phyloP scores from a whole-genome alignment of 257 asterid genomes.

The Salvia splendens region DNA sequence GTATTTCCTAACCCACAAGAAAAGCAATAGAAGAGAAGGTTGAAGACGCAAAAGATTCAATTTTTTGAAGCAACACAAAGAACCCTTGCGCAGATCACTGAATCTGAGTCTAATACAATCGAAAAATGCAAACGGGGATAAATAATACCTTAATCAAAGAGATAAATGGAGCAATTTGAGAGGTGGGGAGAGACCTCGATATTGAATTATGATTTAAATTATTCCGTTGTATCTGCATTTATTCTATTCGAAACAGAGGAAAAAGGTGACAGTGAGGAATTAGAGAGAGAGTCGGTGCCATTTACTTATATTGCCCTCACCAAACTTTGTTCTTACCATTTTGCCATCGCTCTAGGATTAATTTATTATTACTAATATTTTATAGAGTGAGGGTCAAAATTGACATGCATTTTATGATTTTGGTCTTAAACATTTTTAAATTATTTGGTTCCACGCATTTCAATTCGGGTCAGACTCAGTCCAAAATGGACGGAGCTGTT shows the following conservation, averaged over 20 bases:
- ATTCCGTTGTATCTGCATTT: slow-evolving; percentile 20
- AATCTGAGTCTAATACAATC: slow-evolving; percentile 18
- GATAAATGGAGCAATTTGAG: slow-evolving; percentile 39
- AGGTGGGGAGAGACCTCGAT: slow-evolving; percentile 31
- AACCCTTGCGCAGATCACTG: slow-evolving; percentile 30
- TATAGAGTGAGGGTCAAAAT: too few relatives aligned
- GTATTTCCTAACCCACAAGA: slow-evolving; percentile 36
- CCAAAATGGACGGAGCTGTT: too few relatives aligned
- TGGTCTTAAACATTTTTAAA: too few relatives aligned
- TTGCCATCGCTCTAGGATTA: slow-evolving; percentile 3
- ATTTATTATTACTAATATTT: neutral
- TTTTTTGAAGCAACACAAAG: slow-evolving; percentile 17
- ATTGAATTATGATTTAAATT: slow-evolving; percentile 18
- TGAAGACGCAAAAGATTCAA: slow-evolving; percentile 27
- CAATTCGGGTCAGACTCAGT: too few relatives aligned
- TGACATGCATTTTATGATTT: too few relatives aligned
- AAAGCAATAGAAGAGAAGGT: slow-evolving; percentile 27
- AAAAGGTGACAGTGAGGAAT: slow-evolving; percentile 17
- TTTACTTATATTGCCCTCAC: slow-evolving; percentile 30
- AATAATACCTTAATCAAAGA: slow-evolving; percentile 37
- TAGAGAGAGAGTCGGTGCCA: slow-evolving; percentile 26
- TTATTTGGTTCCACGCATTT: too few relatives aligned
- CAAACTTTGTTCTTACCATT: slow-evolving; percentile 13
- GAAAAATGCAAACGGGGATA: slow-evolving; percentile 23
- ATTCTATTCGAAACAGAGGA: neutral